A percentile compares a stretch with the other conserved stretches of the same genome.
phyloP scores from a whole-genome alignment of 176 grass and related monocot species.

The Dendrocalamus sinicus region DNA sequence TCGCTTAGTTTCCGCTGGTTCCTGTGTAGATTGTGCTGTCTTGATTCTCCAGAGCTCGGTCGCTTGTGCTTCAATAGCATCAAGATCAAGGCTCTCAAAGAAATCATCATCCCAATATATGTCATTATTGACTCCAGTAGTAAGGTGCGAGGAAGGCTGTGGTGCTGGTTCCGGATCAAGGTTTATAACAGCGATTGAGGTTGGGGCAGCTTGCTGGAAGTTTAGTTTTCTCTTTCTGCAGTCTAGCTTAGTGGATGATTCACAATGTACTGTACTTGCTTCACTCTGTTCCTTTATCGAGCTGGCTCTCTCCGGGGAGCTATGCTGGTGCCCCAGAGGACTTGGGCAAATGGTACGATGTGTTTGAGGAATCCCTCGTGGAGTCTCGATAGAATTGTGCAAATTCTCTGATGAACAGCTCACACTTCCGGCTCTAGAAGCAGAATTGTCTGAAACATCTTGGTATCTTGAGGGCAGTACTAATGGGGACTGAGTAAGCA shows the following conservation, averaged over 20 bases:
- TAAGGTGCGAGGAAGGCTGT: constrained; percentile 17
- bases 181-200: constrained; percentile 44
- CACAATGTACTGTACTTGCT: constrained; percentile 38
- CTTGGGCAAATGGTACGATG: constrained; percentile 45
- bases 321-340: constrained; percentile 47
- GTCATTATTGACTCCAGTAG: constrained; percentile 25
- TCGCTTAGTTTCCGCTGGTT: constrained; percentile 39
- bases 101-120: constrained; percentile 67
- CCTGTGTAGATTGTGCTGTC: constrained; percentile 38
- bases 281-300: constrained; percentile 39
- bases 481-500: constrained; percentile 76
- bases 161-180: constrained; percentile 34
- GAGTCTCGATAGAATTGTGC: constrained; percentile 49
- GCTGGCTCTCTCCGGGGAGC: constrained; percentile 28
- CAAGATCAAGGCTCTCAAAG: constrained; percentile 78
- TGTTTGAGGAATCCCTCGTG: constrained; percentile 41
- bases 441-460: constrained; percentile 53
- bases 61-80: constrained; percentile 83
- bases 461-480: constrained; percentile 60
- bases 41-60: constrained; percentile 55
- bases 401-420: constrained; percentile 57
- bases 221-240: constrained; percentile 89
- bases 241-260: constrained; percentile 66
- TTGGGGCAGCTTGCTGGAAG: constrained; percentile 59
- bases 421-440: constrained; percentile 53